A percentile compares a stretch with the other conserved stretches of the same genome.
phyloP scores from a whole-genome alignment of 495 filamentous ascomycete genomes.

The Aspergillus avenaceus region DNA sequence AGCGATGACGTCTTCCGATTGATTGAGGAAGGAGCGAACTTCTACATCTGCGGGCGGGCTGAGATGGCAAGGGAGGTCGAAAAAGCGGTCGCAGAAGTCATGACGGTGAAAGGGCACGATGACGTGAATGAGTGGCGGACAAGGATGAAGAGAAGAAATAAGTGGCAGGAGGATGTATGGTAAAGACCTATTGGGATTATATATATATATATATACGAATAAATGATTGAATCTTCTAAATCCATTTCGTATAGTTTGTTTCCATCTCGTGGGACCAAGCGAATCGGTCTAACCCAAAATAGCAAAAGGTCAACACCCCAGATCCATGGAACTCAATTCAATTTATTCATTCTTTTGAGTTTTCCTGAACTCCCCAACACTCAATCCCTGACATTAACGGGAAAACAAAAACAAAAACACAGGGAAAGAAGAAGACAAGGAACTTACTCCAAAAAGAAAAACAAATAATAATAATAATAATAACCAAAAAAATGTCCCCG shows the following conservation, averaged over 20 bases:
- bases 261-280: too few relatives aligned
- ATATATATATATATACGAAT: not conserved
- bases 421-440: not conserved
- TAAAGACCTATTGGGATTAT: slow-evolving; percentile 20
- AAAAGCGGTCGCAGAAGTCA: slow-evolving; percentile 26
- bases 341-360: not conserved
- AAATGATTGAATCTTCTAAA: too few relatives aligned
- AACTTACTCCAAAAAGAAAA: not conserved
- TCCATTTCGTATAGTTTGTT: too few relatives aligned
- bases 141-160: slow-evolving; percentile 38
- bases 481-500: not conserved
- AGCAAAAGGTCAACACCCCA: slow-evolving; percentile 12
- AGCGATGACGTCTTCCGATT: slow-evolving; percentile 29
- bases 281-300: not conserved
- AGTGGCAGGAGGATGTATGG: slow-evolving; percentile 53
- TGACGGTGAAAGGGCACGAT: slow-evolving; percentile 30
- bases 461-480: not conserved
- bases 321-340: slow-evolving; percentile 2
- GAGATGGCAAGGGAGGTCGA: slow-evolving; percentile 50
- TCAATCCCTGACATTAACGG: not conserved
- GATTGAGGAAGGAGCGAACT: slow-evolving; percentile 34
- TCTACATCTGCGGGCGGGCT: slow-evolving; percentile 50
- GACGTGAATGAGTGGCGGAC: slow-evolving; percentile 41
- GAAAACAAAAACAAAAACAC: not conserved
- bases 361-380: not conserved